Evolutionary conservation across 2,329 filamentous ascomycete species (phyloP).

Genomic region (Arthrobotrys megalospora): DNA sequence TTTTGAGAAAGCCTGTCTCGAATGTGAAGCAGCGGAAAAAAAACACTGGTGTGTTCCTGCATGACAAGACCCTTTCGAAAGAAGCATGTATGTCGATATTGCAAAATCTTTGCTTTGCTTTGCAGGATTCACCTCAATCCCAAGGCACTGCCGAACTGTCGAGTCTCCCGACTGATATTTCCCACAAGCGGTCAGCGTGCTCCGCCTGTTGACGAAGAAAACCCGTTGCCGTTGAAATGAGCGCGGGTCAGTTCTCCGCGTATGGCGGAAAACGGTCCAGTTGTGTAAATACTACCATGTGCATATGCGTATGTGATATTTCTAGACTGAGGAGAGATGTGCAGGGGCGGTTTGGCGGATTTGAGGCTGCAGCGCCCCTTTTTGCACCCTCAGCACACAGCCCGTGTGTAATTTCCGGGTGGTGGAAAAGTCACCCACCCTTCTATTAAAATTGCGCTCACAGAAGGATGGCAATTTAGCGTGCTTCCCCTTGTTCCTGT

Average conservation of each 20-base stretch:
- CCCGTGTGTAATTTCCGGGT: slow-evolving; percentile 50
- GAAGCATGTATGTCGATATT: slow-evolving; percentile 18
- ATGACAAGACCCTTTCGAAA: slow-evolving; percentile 35
- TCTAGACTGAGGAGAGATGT: slow-evolving; percentile 18
- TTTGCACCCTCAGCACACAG: slow-evolving; percentile 25
- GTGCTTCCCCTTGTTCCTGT: slow-evolving; percentile 39
- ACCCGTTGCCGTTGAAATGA: neutral
- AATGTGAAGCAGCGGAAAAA: slow-evolving; percentile 49
- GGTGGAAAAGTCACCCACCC: slow-evolving; percentile 33
- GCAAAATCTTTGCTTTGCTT: slow-evolving; percentile 15
- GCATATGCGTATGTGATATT: neutral
- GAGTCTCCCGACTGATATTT: neutral
- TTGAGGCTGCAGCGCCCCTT: slow-evolving; percentile 52
- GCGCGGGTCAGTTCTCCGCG: slow-evolving; percentile 6
- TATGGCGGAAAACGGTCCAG: neutral
- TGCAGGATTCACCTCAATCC: neutral
- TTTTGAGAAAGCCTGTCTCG: slow-evolving; percentile 45
- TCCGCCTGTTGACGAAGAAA: slow-evolving; percentile 1
- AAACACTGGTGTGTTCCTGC: slow-evolving; percentile 47
- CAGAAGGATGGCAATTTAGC: slow-evolving; percentile 26
- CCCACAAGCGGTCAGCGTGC: neutral
- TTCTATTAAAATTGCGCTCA: slow-evolving; percentile 43
- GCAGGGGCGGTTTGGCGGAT: slow-evolving; percentile 29
- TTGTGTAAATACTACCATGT: neutral
- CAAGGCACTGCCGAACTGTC: neutral